Base-by-base conservation (phyloP, 2,329 filamentous ascomycete genomes). In the Leptosphaerulina australis region DNA sequence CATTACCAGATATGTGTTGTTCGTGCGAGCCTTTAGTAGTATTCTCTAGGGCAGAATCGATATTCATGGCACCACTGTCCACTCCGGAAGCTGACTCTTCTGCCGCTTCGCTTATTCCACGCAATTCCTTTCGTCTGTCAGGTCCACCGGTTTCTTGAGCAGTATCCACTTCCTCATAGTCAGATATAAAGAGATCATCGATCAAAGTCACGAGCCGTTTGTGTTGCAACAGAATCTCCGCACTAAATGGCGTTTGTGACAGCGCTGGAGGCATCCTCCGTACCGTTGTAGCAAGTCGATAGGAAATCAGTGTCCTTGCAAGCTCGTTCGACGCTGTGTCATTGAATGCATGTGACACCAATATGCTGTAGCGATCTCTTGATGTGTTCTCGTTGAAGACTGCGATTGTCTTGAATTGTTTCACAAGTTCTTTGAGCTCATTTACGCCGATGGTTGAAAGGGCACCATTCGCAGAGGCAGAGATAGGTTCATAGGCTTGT, bases 341-440 rank as follows among this genome's bases (percentile, higher is more conserved):
- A 24, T 60, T 55, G 53, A 59, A 71, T n/a, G 66, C 59, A 14
- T 59, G 54, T 9, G 68, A 63, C 12, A 64, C 52, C 6, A 74
- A 58, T 22, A 68, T 61, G 7, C 59, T 57, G 36, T 66, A 69
- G 35, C 71, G 64, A 49, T 73, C 66, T 29, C 53, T 63, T 10
- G 72, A 26, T 4, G 60, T 67, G 21, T 67, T 40, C 2, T 41
- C 21, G 12, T 67, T 44, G n/a, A 71, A 63, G n/a, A 70, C 62
- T 11, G 54, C 57, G 6, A 15, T 3, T 4, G 18, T 40, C 34
- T 69, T 72, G 53, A 71, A 62, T 0, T 7, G 15, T 14, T 36
- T 34, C 4, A 63, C 40, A 5, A 67, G 33, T 9, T 37, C 28
- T 5, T 40, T 17, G 11, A 66, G 34, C 18, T 55, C 28, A 6